A percentile compares a stretch with the other conserved stretches of the same genome.
Conservation (phyloP, 805 yeast genomes). For the Zygoascus biomembranicola region DNA sequence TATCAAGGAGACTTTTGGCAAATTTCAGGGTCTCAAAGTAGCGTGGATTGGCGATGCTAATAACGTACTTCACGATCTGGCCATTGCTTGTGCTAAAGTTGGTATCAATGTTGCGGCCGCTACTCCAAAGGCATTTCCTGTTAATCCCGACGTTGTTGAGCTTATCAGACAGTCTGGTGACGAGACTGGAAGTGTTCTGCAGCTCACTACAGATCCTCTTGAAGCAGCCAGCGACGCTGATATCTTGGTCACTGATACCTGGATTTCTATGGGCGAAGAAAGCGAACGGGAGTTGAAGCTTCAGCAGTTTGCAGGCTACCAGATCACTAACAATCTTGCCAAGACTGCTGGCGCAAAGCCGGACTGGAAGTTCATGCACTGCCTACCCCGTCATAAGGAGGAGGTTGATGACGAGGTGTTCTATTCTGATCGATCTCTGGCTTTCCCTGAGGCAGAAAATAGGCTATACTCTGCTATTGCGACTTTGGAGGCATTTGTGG, state of each 20-base stretch:
- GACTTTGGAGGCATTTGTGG: conserved; percentile 80
- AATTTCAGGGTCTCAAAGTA: conserved; percentile 48
- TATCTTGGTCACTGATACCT: conserved; percentile 89
- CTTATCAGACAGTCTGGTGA: conserved; percentile 50
- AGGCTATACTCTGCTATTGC: conserved; percentile 95
- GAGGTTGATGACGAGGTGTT: conserved; percentile 93
- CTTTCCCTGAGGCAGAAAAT: conserved; percentile 94
- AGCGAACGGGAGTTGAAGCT: conserved; percentile 61
- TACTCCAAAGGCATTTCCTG: conserved; percentile 68
- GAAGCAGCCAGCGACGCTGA: conserved; percentile 67
- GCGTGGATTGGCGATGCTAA: conserved; percentile 98
- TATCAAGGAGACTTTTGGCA: conserved; percentile 66
- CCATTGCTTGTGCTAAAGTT: conserved; percentile 74
- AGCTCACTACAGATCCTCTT: conserved; percentile 63
- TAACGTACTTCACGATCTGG: conserved; percentile 88
- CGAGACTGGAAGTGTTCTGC: conserved; percentile 31
- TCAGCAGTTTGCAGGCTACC: conserved; percentile 79
- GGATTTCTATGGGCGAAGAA: conserved; percentile 98
- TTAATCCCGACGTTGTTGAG: conserved; percentile 45
- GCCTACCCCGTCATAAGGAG: conserved; percentile 90
- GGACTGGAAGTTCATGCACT: conserved; percentile 92
- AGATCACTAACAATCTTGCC: conserved; percentile 63
- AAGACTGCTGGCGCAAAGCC: conserved; percentile 46
- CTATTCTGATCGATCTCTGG: conserved; percentile 74
- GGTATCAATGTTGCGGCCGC: conserved; percentile 81